Conservation (phyloP, 2,329 filamentous ascomycete genomes). For the Coniochaeta sp. region DNA sequence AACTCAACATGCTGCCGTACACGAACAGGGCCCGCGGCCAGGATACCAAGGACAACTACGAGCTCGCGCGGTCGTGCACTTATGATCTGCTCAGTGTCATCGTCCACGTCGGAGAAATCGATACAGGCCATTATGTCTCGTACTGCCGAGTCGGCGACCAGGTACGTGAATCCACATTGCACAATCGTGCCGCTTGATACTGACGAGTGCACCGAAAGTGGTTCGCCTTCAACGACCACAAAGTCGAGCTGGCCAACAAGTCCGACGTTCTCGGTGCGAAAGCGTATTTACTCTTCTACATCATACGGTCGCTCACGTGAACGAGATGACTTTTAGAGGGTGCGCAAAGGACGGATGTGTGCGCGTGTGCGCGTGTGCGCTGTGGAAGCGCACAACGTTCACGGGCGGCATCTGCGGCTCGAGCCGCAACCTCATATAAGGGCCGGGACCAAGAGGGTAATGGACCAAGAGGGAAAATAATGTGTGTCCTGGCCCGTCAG, state of each 20-base stretch:
- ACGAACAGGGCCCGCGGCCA: slow-evolving; percentile 57
- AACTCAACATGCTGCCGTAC: slow-evolving; percentile 86
- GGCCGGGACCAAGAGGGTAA: neutral
- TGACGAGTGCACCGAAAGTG: slow-evolving; percentile 47
- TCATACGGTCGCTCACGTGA: slow-evolving; percentile 53
- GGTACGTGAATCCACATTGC: slow-evolving; percentile 27
- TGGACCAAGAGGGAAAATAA: neutral
- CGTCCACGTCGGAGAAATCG: slow-evolving; percentile 87
- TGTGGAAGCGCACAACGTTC: neutral
- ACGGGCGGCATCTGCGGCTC: neutral
- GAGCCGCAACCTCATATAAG: neutral
- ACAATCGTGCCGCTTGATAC: neutral
- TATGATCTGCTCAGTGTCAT: slow-evolving; percentile 88
- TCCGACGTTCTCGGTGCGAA: slow-evolving; percentile 80
- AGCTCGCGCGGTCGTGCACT: slow-evolving; percentile 58
- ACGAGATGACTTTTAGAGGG: neutral
- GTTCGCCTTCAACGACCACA: slow-evolving; percentile 95
- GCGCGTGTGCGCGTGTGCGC: neutral
- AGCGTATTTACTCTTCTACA: slow-evolving; percentile 88
- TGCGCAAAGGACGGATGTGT: neutral
- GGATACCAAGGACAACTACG: slow-evolving; percentile 42
- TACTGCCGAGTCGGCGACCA: slow-evolving; percentile 77
- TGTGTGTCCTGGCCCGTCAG: neutral
- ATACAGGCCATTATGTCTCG: slow-evolving; percentile 87
- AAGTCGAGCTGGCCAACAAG: slow-evolving; percentile 76